Percentiles rank a stretch among this genome's conserved stretches.
Conservation (phyloP, 352 stramenopile genomes). For the Pythium aphanidermatum region DNA sequence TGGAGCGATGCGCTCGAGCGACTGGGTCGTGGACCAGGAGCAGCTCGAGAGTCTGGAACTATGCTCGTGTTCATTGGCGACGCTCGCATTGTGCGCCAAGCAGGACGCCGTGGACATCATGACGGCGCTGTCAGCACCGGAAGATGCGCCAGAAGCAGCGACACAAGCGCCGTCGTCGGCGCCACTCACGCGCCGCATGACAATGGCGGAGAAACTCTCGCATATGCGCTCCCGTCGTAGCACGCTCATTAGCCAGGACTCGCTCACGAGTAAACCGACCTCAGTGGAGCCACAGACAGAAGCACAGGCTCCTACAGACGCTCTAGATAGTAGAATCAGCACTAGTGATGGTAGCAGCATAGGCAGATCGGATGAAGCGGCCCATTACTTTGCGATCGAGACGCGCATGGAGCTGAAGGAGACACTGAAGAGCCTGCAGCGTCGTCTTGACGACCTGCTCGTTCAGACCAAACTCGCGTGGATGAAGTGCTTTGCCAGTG, state of each 20-base stretch:
- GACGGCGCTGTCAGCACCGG: neutral
- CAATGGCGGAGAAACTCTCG: conserved; percentile 20
- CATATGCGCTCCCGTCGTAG: conserved; percentile 12
- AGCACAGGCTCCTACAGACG: neutral
- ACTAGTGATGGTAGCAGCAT: too few relatives aligned
- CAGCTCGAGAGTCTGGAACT: too few relatives aligned
- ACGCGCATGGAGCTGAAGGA: conserved; percentile 46
- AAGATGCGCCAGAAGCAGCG: neutral
- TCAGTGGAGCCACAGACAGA: neutral
- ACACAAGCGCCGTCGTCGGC: neutral
- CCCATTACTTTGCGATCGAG: conserved; percentile 55
- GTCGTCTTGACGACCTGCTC: conserved; percentile 30
- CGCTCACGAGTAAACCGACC: neutral
- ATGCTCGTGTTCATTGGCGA: too few relatives aligned
- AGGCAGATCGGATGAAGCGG: conserved; percentile 30
- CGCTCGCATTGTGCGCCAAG: too few relatives aligned
- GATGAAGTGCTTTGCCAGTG: conserved; percentile 46
- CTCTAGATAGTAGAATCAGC: neutral
- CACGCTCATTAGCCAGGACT: conserved; percentile 6
- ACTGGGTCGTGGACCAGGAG: too few relatives aligned
- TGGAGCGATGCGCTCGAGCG: too few relatives aligned
- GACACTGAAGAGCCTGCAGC: conserved; percentile 31
- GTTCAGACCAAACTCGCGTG: conserved; percentile 52
- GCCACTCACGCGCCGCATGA: neutral
- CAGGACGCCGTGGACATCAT: too few relatives aligned